Conservation (phyloP, 2,329 filamentous ascomycete genomes). For the Cladosporium sp. region DNA sequence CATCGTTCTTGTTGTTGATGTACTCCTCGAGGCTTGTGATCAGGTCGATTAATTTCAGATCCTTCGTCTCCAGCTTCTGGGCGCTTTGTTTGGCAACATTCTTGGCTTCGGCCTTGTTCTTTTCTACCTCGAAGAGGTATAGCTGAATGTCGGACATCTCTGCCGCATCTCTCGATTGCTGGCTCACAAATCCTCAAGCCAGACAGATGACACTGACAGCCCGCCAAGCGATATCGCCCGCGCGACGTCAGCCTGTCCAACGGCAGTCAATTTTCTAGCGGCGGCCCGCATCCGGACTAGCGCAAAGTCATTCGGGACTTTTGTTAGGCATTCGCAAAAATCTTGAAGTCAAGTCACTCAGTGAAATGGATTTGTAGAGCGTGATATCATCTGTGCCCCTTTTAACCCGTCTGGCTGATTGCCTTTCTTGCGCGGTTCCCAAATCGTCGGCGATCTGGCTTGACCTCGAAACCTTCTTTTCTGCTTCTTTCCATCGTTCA, state of each 20-base stretch:
- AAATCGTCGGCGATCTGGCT: background rate
- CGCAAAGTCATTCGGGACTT: constrained; percentile 15
- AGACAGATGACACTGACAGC: constrained; percentile 3
- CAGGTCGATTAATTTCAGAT: constrained; percentile 61
- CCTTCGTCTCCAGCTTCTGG: constrained; percentile 55
- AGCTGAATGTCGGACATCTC: constrained; percentile 55
- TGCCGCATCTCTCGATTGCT: background rate
- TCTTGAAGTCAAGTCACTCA: constrained; percentile 19
- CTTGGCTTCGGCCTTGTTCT: constrained; percentile 48
- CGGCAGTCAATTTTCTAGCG: constrained; percentile 3
- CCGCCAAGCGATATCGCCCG: constrained; percentile 17
- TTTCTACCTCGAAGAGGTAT: constrained; percentile 53
- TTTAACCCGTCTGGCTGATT: background rate
- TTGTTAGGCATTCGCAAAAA: constrained; percentile 11
- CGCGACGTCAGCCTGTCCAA: constrained; percentile 2
- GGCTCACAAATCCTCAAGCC: constrained; percentile 7
- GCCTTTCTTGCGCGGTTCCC: background rate
- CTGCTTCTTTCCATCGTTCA: background rate
- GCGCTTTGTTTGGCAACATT: constrained; percentile 47
- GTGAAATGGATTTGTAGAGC: constrained; percentile 11
- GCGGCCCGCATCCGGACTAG: background rate
- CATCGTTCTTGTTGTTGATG: constrained; percentile 64
- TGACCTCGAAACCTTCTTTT: background rate
- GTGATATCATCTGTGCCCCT: constrained; percentile 16
- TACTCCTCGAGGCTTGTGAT: constrained; percentile 67